Evolutionary conservation across 2,329 filamentous ascomycete species (phyloP).

Genomic region (Fusarium sp.): DNA sequence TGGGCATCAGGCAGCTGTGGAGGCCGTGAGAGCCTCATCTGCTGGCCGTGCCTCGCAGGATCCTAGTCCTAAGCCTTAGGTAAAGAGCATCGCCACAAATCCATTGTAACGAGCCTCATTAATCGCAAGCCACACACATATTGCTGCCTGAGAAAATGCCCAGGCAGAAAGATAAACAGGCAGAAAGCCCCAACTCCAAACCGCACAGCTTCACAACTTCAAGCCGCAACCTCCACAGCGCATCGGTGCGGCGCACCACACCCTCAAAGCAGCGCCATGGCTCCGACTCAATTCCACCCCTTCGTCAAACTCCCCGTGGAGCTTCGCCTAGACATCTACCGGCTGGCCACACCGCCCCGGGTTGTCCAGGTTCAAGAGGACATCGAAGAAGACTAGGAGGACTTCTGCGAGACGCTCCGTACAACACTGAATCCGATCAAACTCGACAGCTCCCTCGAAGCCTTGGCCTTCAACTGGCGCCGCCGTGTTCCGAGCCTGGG

Average conservation of each 20-base stretch:
- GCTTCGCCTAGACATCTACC: background rate
- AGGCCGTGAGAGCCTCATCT: background rate
- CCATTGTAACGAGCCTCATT: background rate
- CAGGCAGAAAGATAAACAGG: background rate
- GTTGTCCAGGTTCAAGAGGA: background rate
- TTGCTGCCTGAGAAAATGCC: background rate
- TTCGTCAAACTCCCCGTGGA: background rate
- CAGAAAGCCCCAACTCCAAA: background rate
- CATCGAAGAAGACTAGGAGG: background rate
- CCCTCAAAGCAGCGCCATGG: background rate
- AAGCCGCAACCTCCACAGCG: background rate
- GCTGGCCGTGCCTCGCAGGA: background rate
- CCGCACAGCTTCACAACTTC: background rate
- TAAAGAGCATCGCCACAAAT: background rate
- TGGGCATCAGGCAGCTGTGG: background rate
- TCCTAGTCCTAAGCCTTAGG: background rate
- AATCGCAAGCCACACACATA: background rate
- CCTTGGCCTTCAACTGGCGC: slow-evolving; percentile 13
- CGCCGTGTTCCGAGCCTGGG: rapidly evolving
- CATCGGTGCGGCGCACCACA: background rate
- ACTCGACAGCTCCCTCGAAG: background rate
- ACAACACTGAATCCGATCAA: background rate
- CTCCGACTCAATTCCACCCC: background rate
- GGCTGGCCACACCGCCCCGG: background rate
- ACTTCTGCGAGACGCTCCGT: background rate